A percentile compares a stretch with the other conserved stretches of the same genome.
Evolutionary conservation across 148 eudicot genomes (phyloP).

Genomic region (Rhododendron kiyosumense): DNA sequence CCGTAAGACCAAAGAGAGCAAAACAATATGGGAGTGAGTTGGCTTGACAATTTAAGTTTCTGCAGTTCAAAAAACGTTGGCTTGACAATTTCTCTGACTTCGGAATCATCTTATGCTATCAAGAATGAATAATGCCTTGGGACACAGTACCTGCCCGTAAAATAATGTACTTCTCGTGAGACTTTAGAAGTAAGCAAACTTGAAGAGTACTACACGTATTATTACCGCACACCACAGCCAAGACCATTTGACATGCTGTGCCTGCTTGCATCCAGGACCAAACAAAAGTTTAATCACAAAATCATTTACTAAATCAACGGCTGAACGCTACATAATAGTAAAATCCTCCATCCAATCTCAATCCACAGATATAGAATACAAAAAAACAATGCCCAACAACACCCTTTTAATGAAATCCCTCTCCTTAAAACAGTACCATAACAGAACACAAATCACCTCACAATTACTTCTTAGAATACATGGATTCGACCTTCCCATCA

Average conservation of each 20-base stretch:
- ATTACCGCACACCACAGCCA: background rate
- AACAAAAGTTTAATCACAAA: background rate
- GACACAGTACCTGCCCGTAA: background rate
- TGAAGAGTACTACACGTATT: background rate
- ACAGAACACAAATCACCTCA: background rate
- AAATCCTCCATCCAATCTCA: background rate
- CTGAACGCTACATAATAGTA: background rate
- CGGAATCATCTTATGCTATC: background rate
- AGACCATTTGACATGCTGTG: background rate
- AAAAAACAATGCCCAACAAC: background rate
- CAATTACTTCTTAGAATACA: conserved; percentile 32
- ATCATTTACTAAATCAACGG: background rate
- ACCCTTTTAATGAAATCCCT: background rate
- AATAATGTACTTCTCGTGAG: background rate
- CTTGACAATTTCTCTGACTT: background rate
- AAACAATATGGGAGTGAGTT: background rate
- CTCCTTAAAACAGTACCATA: background rate
- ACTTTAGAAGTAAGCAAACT: background rate
- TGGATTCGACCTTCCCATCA: conserved; percentile 97
- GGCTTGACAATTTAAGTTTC: too few species aligned
- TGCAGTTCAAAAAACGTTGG: too few species aligned
- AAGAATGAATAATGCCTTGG: background rate
- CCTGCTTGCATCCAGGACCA: background rate
- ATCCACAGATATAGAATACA: background rate
- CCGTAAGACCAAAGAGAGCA: too few species aligned